A percentile compares a stretch with the other conserved stretches of the same genome.
These are phyloP conservation scores for Trichoderma simmonsii DNA, from an alignment of 2,329 filamentous ascomycete genomes.

Conservation along the genomic window DNA sequence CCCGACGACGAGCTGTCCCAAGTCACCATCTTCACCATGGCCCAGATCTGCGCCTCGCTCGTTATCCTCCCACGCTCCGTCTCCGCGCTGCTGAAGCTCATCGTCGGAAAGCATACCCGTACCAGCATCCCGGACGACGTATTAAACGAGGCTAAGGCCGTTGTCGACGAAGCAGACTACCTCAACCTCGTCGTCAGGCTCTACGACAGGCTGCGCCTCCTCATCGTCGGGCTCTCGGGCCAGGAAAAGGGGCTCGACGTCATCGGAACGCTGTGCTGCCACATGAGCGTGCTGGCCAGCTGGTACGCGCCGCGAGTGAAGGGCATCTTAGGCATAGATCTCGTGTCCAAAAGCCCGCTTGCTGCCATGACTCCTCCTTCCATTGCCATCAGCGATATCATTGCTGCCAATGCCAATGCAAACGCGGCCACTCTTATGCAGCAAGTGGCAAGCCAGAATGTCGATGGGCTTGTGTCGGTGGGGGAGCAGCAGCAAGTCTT, in stretches of 20 bases:
- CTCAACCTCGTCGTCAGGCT: not conserved
- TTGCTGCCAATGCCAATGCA: not conserved
- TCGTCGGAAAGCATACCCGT: not conserved
- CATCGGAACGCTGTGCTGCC: not conserved
- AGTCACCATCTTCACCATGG: slow-evolving; percentile 4
- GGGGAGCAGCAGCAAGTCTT: not conserved
- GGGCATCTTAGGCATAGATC: slow-evolving; percentile 1
- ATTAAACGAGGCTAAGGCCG: slow-evolving; percentile 4
- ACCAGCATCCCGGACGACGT: not conserved
- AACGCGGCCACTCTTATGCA: not conserved
- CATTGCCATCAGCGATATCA: not conserved
- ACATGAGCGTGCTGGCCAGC: slow-evolving; percentile 1
- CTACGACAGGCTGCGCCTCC: slow-evolving; percentile 3
- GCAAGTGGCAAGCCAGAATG: not conserved
- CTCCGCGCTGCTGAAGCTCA: slow-evolving; percentile 8
- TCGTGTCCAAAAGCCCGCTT: not conserved
- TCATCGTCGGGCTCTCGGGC: not conserved
- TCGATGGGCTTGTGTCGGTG: not conserved
- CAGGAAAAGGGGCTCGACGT: slow-evolving; percentile 5
- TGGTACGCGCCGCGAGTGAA: not conserved
- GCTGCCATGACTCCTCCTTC: not conserved
- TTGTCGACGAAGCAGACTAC: slow-evolving; percentile 15
- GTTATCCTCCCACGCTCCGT: slow-evolving; percentile 4
- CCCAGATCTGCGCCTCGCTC: slow-evolving; percentile 9
- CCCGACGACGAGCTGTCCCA: slow-evolving; percentile 9